phyloP scores from a whole-genome alignment of 1,284 basidiomycete genomes.

The Garcileccinum viscosum region DNA sequence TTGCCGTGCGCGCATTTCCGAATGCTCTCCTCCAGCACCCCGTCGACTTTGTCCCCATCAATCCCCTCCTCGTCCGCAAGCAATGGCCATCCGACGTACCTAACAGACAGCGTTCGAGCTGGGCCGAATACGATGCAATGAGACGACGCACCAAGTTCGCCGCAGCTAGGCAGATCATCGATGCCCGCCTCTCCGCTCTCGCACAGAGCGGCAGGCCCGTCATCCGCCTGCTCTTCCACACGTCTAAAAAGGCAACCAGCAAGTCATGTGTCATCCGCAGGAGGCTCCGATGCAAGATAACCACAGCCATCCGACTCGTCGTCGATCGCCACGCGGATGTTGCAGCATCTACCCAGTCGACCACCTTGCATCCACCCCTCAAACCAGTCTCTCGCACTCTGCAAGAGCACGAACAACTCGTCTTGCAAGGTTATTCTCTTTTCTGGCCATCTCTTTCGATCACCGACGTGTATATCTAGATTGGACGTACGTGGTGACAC shows the following conservation, averaged over 20 bases:
- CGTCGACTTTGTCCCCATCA: conserved; percentile 17
- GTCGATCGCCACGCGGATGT: conserved; percentile 26
- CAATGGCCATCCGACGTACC: background rate
- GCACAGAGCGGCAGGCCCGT: conserved; percentile 14
- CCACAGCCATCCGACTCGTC: conserved; percentile 32
- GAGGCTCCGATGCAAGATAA: conserved; percentile 33
- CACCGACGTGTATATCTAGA: conserved; percentile 21
- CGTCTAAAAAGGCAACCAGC: conserved; percentile 35
- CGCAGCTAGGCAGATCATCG: conserved; percentile 5
- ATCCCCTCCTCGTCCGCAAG: conserved; percentile 17
- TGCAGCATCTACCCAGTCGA: background rate
- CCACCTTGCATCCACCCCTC: conserved; percentile 3
- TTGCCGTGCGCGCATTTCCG: conserved; percentile 36
- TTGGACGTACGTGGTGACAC: conserved; percentile 39
- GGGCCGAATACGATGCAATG: background rate
- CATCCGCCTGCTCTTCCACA: conserved; percentile 31
- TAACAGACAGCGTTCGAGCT: background rate
- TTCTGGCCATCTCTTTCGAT: background rate
- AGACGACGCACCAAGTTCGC: conserved; percentile 6
- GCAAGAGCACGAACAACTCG: conserved; percentile 1
- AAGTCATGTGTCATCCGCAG: conserved; percentile 34
- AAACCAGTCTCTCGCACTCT: conserved; percentile 10
- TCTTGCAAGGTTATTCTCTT: conserved; percentile 26
- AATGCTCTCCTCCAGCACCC: conserved; percentile 29
- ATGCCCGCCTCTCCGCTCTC: conserved; percentile 13